Conservation (phyloP, 257 asterid species). For the Lantana camara region DNA sequence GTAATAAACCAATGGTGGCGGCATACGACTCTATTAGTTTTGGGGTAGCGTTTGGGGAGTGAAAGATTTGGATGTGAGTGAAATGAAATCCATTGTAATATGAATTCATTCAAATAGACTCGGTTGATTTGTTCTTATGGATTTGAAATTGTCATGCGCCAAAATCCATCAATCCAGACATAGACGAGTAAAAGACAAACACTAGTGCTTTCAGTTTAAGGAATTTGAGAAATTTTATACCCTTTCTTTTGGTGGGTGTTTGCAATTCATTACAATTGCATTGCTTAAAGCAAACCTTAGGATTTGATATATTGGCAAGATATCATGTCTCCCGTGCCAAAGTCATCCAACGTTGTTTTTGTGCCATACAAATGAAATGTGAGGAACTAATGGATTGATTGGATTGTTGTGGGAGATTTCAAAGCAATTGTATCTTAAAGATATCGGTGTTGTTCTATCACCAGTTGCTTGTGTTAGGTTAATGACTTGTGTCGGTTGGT, state of each 20-base stretch:
- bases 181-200: background rate
- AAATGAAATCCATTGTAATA: no score
- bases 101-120: no score
- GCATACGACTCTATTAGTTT: background rate
- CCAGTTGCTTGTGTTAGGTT: background rate
- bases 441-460: background rate
- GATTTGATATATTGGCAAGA: background rate
- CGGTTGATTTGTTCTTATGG: no score
- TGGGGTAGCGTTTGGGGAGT: background rate
- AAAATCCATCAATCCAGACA: no score
- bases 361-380: constrained; percentile 6
- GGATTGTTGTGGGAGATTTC: background rate
- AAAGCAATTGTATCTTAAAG: background rate
- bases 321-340: background rate
- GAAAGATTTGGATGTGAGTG: no score
- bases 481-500: background rate
- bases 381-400: background rate
- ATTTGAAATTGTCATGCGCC: no score
- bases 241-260: no score
- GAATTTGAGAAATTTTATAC: constrained; percentile 12
- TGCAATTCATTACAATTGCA: background rate
- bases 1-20: background rate
- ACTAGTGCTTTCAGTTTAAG: background rate
- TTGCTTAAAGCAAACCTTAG: background rate
- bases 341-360: background rate